Conservation (phyloP, 1,284 basidiomycete genomes). For the Quambalaria eucalypti region DNA sequence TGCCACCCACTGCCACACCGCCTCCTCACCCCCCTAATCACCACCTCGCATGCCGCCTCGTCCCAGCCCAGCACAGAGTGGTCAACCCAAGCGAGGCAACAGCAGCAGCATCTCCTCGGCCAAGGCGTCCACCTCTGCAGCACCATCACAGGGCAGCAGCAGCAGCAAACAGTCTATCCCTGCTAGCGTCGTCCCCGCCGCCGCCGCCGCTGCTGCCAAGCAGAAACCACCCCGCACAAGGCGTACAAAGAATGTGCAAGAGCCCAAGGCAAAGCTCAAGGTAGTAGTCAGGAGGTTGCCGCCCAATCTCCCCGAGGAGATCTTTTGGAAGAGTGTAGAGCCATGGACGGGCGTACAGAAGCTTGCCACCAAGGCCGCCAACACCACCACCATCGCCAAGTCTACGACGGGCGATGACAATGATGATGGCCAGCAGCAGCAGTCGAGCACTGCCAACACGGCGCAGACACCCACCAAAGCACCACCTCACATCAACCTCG, state of each 20-base stretch:
- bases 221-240: not conserved
- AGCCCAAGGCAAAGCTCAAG: conserved; percentile 57
- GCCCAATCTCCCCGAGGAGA: conserved; percentile 76
- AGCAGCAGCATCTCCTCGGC: too few species aligned
- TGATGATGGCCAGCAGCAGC: not conserved
- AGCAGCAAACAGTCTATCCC: too few species aligned
- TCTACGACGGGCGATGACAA: not conserved
- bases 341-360: conserved; percentile 55
- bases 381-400: conserved; percentile 4
- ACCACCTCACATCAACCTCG: conserved; percentile 7
- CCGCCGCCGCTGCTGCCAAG: too few species aligned
- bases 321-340: conserved; percentile 86
- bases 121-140: too few species aligned
- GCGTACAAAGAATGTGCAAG: not conserved
- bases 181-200: too few species aligned
- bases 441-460: not conserved
- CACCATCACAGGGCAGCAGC: too few species aligned
- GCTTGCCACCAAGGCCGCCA: conserved; percentile 17
- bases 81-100: too few species aligned
- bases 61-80: too few species aligned
- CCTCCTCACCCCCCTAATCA: too few species aligned
- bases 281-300: conserved; percentile 79
- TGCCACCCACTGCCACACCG: too few species aligned
- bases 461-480: not conserved
- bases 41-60: too few species aligned